Evolutionary conservation across 1,284 basidiomycete genomes (phyloP).

Genomic region (Sporisorium scitamineum): DNA sequence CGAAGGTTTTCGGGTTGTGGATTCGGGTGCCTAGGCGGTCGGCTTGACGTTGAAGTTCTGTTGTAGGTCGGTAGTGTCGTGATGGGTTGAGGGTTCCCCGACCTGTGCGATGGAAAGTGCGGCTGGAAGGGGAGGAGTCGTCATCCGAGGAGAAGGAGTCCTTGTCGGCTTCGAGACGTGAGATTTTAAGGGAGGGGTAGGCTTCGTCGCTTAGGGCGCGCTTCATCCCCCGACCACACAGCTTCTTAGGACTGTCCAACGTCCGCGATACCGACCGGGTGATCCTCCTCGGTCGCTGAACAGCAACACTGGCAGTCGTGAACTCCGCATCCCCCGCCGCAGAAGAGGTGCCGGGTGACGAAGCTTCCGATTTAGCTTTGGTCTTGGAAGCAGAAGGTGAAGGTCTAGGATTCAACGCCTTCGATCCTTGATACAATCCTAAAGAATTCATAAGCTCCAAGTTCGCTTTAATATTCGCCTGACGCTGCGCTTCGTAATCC

Average conservation of each 20-base stretch:
- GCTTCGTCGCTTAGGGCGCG: constrained; percentile 15
- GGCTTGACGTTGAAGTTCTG: constrained; percentile 16
- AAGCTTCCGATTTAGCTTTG: constrained; percentile 1
- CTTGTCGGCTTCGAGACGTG: not conserved
- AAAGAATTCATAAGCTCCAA: constrained; percentile 41
- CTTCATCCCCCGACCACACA: constrained; percentile 6
- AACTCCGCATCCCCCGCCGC: not conserved
- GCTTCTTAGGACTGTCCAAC: not conserved
- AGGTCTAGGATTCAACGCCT: constrained; percentile 7
- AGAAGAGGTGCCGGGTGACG: not conserved
- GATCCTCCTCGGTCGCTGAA: constrained; percentile 8
- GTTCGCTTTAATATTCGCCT: constrained; percentile 36
- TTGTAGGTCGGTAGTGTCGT: not conserved
- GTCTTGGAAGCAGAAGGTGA: not conserved
- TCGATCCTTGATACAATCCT: constrained; percentile 24
- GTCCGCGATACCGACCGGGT: constrained; percentile 24
- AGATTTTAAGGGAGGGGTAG: not conserved
- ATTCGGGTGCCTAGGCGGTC: constrained; percentile 38
- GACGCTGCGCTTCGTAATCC: constrained; percentile 36
- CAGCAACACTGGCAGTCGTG: not conserved
- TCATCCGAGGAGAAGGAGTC: constrained; percentile 14
- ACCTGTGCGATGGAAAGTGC: not conserved
- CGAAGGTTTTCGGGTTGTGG: constrained; percentile 56
- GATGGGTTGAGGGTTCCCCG: constrained; percentile 18
- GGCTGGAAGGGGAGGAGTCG: not conserved